Base-by-base conservation (phyloP, 495 filamentous ascomycete genomes). In the Trichoderma gamsii region DNA sequence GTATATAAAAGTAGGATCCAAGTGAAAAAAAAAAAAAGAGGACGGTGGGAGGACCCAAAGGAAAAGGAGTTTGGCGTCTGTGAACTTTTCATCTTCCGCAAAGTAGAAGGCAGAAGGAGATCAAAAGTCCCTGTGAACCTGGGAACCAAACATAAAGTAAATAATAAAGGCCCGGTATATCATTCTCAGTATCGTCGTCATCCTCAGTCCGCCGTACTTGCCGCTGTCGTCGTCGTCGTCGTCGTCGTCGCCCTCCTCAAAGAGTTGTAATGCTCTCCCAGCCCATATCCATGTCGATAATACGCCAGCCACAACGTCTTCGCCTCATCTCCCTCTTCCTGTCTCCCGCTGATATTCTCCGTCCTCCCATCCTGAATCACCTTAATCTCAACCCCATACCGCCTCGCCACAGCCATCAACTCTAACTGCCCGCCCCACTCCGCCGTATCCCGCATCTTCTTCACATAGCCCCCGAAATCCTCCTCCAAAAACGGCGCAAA, bases 251-350 rank as follows among this genome's bases (percentile, higher is more conserved):
- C 73, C 78, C 79, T 86, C 69, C 86, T 73, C 66, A 99, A 79
- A 27, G 93, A 96, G 74, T 98, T 99, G 79, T 97, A 99, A 79
- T 99, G 95, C 82, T 97, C 94, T 15, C 95, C 95, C 21, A 98
- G 80, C 2, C 93, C 93, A 80, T 92, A 97, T 66, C 88, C 88
- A 79, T 97, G 93, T 69, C 90, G 82, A 78, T 98, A 98, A 78
- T 98, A 99, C 27, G 92, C 93, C 77, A 99, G 78, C 95, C 95
- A 99, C 41, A 97, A 82, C 66, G 73, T 82, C 67, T 79, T 78
- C 21, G 70, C 70, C 35, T 71, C 71, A 2, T 52, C 49, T 23
- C 49, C 49, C 63, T 67, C 72, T 18, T 29, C 70, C 7, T 64
- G 70, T 21, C 43, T 69, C 32, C 79, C 66, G 86, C 82, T 84